phyloP scores from a whole-genome alignment of 495 filamentous ascomycete genomes.

The Penicillium maclennaniae region DNA sequence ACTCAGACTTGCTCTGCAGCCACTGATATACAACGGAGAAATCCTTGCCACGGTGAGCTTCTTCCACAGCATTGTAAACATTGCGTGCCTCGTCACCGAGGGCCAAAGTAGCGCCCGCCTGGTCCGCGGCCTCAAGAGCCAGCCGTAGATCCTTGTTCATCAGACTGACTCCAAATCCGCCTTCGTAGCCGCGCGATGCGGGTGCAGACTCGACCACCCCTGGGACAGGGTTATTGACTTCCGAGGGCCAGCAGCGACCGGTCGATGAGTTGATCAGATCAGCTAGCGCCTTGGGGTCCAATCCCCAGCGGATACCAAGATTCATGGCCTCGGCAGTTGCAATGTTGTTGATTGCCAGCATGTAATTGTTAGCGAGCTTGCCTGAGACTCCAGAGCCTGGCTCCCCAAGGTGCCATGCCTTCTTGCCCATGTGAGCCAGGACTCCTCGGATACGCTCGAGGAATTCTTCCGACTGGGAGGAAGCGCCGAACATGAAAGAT shows the following conservation, averaged over 20 bases:
- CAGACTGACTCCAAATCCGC: constrained; percentile 77
- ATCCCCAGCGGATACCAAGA: constrained; percentile 76
- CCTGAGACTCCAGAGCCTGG: constrained; percentile 78
- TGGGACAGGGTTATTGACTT: constrained; percentile 88
- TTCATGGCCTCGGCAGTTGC: constrained; percentile 93
- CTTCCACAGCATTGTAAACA: constrained; percentile 64
- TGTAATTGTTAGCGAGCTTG: constrained; percentile 92
- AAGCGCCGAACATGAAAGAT: constrained; percentile 83
- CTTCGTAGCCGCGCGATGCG: constrained; percentile 67
- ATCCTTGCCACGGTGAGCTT: constrained; percentile 64
- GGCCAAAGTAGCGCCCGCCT: constrained; percentile 61
- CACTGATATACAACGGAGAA: constrained; percentile 85
- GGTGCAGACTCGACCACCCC: constrained; percentile 74
- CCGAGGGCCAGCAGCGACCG: constrained; percentile 86
- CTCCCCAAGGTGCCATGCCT: constrained; percentile 72
- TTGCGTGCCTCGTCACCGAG: constrained; percentile 60
- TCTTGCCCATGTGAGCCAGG: constrained; percentile 75
- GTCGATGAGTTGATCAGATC: constrained; percentile 81
- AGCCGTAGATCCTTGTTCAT: constrained; percentile 82
- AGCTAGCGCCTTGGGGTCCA: constrained; percentile 74
- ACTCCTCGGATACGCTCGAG: constrained; percentile 59
- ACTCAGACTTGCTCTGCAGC: constrained; percentile 45
- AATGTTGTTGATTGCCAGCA: constrained; percentile 88
- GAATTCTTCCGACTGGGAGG: constrained; percentile 41
- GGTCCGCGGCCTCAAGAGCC: constrained; percentile 67